Evolutionary conservation across 495 filamentous ascomycete species (phyloP), one percentile per base, ranked within the genome.

Genomic region (Ramalina intermedia): DNA sequence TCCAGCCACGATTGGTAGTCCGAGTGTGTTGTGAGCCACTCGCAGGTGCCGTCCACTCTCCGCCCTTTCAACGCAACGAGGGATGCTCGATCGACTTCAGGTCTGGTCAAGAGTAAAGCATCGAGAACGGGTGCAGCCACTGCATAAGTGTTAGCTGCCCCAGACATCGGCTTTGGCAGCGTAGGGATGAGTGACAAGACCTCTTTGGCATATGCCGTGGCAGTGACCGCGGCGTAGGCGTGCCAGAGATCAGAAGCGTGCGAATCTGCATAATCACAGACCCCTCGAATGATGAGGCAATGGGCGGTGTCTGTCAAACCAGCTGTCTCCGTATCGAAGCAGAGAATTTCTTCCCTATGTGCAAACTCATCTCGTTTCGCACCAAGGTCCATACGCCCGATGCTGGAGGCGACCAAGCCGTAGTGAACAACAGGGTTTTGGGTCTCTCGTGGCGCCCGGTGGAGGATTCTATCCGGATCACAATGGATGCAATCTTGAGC

Each of bases 321-420:
- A 12, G 68, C 71, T 14, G 66, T 62, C 50, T 75, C 69, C 63
- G 70, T 73, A 44, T 72, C 68, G 51, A 61, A 58, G 47, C 56
- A 61, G n/a, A 52, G 48, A 7, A 50, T 39, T n/a, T 46, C 41
- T 37, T 27, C 52, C 18, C 57, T 49, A 11, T 53, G 33, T 40
- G 51, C 46, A 39, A 68, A 36, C n/a, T 52, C 38, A 40, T 68
- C 64, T 46, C 64, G 52, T 27, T 43, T 58, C 17, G 43, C 33
- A 14, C 52, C 61, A 57, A 65, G 49, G 40, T 58, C 63, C 53
- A 66, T 64, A 17, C 66, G 62, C 49, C 54, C 44, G 41, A 65
- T 61, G 16, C 55, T 64, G 27, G 63, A 67, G 20, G 55, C 57
- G 46, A 67, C 64, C 35, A 54, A 50, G n/a, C 63, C 62, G 37